phyloP scores from a whole-genome alignment of 305 asterid species.

The Fraxinus paxiana region DNA sequence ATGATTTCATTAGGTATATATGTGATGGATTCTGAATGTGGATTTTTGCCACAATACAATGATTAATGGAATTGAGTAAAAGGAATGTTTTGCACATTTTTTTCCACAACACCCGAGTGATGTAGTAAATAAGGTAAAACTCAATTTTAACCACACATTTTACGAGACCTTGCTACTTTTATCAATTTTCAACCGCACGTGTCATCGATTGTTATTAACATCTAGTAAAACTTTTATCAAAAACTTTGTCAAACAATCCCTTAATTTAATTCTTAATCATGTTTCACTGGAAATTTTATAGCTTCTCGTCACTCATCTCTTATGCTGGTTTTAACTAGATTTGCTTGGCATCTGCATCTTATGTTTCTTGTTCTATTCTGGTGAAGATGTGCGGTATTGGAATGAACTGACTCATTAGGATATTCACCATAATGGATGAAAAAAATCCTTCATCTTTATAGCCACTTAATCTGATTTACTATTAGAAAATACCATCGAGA shows the following conservation, averaged over 20 bases:
- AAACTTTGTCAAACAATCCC: background rate
- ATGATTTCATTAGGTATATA: slow-evolving; percentile 52
- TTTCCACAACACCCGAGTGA: background rate
- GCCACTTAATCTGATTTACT: background rate
- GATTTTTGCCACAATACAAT: background rate
- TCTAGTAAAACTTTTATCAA: background rate
- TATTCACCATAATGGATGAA: background rate
- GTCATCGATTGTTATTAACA: background rate
- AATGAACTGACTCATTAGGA: background rate
- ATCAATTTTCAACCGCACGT: background rate
- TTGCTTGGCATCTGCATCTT: background rate
- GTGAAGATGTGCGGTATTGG: background rate
- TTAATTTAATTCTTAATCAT: background rate
- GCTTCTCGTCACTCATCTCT: background rate
- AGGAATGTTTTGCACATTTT: background rate
- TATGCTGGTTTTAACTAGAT: background rate
- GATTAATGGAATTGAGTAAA: background rate
- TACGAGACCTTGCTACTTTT: background rate
- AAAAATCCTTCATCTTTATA: background rate
- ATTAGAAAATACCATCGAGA: background rate
- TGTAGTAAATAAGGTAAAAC: background rate
- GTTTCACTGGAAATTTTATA: background rate
- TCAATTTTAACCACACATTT: background rate
- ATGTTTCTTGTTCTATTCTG: background rate
- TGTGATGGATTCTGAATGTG: slow-evolving; percentile 2